Evolutionary conservation across 2,329 filamentous ascomycete genomes (phyloP).

Genomic region (Xylariaceae sp.): DNA sequence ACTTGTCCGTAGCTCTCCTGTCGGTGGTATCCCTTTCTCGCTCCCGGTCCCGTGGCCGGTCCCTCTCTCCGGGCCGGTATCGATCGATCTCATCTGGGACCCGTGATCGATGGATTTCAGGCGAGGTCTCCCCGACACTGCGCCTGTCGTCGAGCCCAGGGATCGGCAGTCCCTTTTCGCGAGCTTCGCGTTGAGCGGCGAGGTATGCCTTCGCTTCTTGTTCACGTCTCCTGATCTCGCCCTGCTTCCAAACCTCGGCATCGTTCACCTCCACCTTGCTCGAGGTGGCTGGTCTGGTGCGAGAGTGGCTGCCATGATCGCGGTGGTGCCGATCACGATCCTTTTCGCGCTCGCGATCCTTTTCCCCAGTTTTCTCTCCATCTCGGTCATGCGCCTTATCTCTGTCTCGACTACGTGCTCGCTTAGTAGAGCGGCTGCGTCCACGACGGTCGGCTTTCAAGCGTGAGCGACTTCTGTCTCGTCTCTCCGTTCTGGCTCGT

Average conservation of each 20-base stretch:
- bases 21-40: constrained; percentile 5
- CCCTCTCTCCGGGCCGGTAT: constrained; percentile 38
- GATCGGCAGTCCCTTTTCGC: constrained; percentile 49
- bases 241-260: constrained; percentile 49
- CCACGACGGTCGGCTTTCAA: constrained; percentile 15
- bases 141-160: constrained; percentile 50
- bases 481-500: constrained; percentile 20
- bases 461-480: constrained; percentile 21
- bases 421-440: constrained; percentile 13
- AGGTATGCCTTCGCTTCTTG: constrained; percentile 58
- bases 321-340: constrained; percentile 7
- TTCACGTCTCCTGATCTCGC: constrained; percentile 54
- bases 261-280: constrained; percentile 36
- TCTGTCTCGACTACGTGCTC: constrained; percentile 14
- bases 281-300: constrained; percentile 34
- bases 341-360: constrained; percentile 12
- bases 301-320: constrained; percentile 33
- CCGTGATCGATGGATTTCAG: constrained; percentile 31
- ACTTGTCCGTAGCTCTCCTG: constrained; percentile 4
- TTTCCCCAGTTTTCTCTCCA: constrained; percentile 11
- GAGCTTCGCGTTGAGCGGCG: constrained; percentile 53
- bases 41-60: constrained; percentile 15
- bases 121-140: constrained; percentile 35
- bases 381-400: constrained; percentile 14
- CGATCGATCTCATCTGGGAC: constrained; percentile 38